Percentiles rank a stretch among this genome's conserved stretches.
Conservation (phyloP, 163 green algal species). For the Prototheca cutis region DNA sequence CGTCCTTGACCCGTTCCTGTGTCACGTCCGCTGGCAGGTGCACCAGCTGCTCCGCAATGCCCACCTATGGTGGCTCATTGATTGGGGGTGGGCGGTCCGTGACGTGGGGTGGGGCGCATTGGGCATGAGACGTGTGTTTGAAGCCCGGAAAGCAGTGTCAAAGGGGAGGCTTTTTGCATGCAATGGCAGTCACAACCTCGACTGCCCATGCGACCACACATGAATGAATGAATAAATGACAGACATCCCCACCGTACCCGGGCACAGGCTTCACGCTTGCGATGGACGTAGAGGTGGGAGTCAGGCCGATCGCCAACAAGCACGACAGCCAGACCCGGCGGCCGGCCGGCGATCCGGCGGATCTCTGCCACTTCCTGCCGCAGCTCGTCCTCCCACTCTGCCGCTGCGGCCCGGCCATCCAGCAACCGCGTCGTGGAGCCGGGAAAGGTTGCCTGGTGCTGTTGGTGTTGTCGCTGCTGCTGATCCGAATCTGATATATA, state of each 20-base stretch:
- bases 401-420: slow-evolving; percentile 40
- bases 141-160: too few relatives aligned
- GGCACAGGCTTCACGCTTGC: slow-evolving; percentile 63
- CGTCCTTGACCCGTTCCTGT: slow-evolving; percentile 38
- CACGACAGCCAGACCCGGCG: slow-evolving; percentile 61
- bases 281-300: slow-evolving; percentile 61
- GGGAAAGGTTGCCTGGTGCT: too few relatives aligned
- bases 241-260: too few relatives aligned
- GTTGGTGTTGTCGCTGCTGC: too few relatives aligned
- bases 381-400: slow-evolving; percentile 46
- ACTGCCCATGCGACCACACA: too few relatives aligned
- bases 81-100: neutral
- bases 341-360: slow-evolving; percentile 17
- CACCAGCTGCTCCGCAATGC: slow-evolving; percentile 6
- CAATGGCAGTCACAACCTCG: too few relatives aligned
- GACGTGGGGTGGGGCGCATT: neutral
- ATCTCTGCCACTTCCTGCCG: slow-evolving; percentile 27
- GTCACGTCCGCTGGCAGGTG: slow-evolving; percentile 22
- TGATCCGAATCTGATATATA: too few relatives aligned
- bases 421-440: slow-evolving; percentile 28
- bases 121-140: too few relatives aligned
- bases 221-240: too few relatives aligned
- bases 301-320: slow-evolving; percentile 63
- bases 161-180: too few relatives aligned
- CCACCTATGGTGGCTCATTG: slow-evolving; percentile 6